A percentile compares a stretch with the other conserved stretches of the same genome.
Evolutionary conservation across 352 stramenopile genomes (phyloP).

Genomic region (Globisporangium acanthophoron): DNA sequence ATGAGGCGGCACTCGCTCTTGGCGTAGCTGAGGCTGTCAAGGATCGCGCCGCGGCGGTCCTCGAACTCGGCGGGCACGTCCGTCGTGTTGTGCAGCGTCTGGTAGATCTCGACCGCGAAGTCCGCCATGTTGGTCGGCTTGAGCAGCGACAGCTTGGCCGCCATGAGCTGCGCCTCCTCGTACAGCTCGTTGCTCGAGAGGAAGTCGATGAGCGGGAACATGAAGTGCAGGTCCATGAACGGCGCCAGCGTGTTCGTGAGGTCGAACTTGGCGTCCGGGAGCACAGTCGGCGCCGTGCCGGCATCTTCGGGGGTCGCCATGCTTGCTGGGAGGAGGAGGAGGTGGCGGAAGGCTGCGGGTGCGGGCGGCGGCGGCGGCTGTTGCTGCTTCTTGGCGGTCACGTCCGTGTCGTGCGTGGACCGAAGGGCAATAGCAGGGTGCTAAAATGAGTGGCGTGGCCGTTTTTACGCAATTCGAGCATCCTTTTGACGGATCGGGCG

Average conservation of each 20-base stretch:
- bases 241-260: constrained; percentile 92
- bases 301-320: constrained; percentile 45
- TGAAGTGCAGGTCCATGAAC: constrained; percentile 97
- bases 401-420: constrained; percentile 7
- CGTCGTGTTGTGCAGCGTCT: constrained; percentile 83
- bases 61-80: constrained; percentile 83
- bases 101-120: constrained; percentile 95
- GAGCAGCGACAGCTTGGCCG: constrained; percentile 89
- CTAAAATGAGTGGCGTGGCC: constrained; percentile 35
- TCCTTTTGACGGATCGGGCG: constrained; percentile 13
- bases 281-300: constrained; percentile 28
- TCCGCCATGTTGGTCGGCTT: constrained; percentile 96
- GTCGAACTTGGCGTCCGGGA: constrained; percentile 85
- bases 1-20: constrained; percentile 75
- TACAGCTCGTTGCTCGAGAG: constrained; percentile 89
- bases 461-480: constrained; percentile 11
- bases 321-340: neutral
- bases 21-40: constrained; percentile 67
- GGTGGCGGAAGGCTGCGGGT: neutral
- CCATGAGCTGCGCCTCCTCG: constrained; percentile 87
- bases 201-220: constrained; percentile 97
- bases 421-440: constrained; percentile 7
- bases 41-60: constrained; percentile 60
- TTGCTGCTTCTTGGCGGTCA: constrained; percentile 2
- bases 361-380: neutral